A percentile compares a stretch with the other conserved stretches of the same genome.
These are phyloP conservation scores for Zalaria sp. DNA, from an alignment of 2,329 filamentous ascomycete genomes.

Conservation along the genomic window DNA sequence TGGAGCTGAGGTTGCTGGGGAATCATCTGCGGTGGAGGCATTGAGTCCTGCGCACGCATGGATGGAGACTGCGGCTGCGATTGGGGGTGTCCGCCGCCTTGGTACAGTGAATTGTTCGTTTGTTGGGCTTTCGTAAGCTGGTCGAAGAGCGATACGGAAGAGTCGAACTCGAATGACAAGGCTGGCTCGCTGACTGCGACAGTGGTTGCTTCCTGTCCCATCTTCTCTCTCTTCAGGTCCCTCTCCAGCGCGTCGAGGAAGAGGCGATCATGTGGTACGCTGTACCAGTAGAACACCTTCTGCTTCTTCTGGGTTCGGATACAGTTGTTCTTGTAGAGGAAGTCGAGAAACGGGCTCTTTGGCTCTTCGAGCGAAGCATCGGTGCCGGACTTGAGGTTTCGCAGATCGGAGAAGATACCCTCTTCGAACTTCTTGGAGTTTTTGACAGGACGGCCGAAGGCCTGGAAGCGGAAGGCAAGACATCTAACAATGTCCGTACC, in stretches of 20 bases:
- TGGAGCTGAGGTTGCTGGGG: constrained; percentile 30
- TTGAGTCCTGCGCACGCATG: constrained; percentile 79
- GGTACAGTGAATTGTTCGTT: constrained; percentile 92
- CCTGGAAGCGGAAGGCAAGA: constrained; percentile 94
- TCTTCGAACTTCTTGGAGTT: constrained; percentile 99
- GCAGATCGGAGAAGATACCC: constrained; percentile 95
- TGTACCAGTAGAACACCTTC: constrained; percentile 99
- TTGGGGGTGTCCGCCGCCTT: constrained; percentile 10
- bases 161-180: constrained; percentile 97
- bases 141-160: constrained; percentile 96
- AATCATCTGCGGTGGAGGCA: constrained; percentile 84
- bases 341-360: constrained; percentile 96
- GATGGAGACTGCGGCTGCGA: constrained; percentile 79
- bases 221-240: constrained; percentile 97
- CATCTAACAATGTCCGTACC: constrained; percentile 98
- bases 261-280: constrained; percentile 90
- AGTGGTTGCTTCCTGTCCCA: constrained; percentile 95
- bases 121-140: constrained; percentile 99
- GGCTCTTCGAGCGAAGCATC: constrained; percentile 97
- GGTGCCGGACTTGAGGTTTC: constrained; percentile 95
- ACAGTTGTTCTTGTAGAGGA: constrained; percentile 99
- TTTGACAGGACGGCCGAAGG: constrained; percentile 94
- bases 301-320: constrained; percentile 99
- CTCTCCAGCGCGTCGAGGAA: constrained; percentile 96
- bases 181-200: constrained; percentile 94